phyloP scores from a whole-genome alignment of 2,329 filamentous ascomycete species.

The Hawksworthiomyces lignivorus region DNA sequence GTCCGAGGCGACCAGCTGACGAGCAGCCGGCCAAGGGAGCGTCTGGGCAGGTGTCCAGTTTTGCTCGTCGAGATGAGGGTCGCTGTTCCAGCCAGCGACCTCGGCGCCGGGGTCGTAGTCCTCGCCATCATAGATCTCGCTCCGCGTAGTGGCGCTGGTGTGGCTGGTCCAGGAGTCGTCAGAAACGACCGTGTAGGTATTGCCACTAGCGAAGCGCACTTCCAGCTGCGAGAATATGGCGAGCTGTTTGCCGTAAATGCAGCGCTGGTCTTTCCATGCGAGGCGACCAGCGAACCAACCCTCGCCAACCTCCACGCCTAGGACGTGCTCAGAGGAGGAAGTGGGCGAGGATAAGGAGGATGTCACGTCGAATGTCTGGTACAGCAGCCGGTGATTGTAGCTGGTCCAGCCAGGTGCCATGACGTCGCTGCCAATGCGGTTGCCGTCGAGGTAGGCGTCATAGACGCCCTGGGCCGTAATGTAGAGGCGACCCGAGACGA shows the following conservation, averaged over 20 bases:
- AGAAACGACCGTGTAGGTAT: slow-evolving; percentile 13
- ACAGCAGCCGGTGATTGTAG: slow-evolving; percentile 32
- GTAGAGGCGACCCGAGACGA: slow-evolving; percentile 19
- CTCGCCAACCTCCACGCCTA: slow-evolving; percentile 33
- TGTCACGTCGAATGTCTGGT: slow-evolving; percentile 35
- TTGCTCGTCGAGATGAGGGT: too few relatives aligned
- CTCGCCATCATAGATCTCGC: slow-evolving; percentile 47
- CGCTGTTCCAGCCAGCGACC: too few relatives aligned
- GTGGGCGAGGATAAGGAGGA: slow-evolving; percentile 23
- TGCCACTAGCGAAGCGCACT: slow-evolving; percentile 13
- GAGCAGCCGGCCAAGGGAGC: slow-evolving; percentile 21
- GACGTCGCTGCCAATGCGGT: slow-evolving; percentile 19
- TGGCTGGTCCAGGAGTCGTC: slow-evolving; percentile 14
- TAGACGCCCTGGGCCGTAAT: slow-evolving; percentile 27
- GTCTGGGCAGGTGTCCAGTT: background rate
- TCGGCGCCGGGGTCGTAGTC: slow-evolving; percentile 33
- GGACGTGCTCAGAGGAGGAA: slow-evolving; percentile 14
- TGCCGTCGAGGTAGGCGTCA: slow-evolving; percentile 27
- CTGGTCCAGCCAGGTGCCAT: slow-evolving; percentile 34
- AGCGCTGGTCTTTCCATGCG: slow-evolving; percentile 19
- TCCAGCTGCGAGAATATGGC: slow-evolving; percentile 32
- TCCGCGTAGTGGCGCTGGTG: slow-evolving; percentile 22
- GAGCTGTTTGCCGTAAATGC: slow-evolving; percentile 32
- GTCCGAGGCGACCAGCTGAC: slow-evolving; percentile 32
- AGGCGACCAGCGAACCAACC: slow-evolving; percentile 36